These are phyloP conservation scores for Hortiboletus rubellus DNA, from an alignment of 1,284 basidiomycete species.

Conservation along the genomic window DNA sequence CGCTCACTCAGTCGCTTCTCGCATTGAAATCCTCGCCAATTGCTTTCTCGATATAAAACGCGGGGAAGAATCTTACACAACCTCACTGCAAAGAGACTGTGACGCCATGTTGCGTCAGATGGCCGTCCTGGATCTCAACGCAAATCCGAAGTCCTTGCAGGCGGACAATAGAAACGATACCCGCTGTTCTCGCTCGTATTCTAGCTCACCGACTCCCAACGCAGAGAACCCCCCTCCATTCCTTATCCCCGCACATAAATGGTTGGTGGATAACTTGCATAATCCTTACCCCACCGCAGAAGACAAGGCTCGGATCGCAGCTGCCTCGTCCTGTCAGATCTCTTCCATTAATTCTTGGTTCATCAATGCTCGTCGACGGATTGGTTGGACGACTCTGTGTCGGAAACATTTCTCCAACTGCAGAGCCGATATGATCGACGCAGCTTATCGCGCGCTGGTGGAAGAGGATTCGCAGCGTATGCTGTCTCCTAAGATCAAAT, in stretches of 20 bases:
- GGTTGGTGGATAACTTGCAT: conserved; percentile 48
- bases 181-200: background rate
- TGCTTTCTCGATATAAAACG: conserved; percentile 10
- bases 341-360: conserved; percentile 50
- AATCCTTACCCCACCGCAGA: conserved; percentile 51
- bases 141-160: background rate
- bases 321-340: conserved; percentile 1
- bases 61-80: background rate
- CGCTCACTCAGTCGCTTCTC: conserved; percentile 5
- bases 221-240: background rate
- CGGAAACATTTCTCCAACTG: conserved; percentile 41
- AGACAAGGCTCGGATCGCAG: conserved; percentile 19
- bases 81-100: background rate
- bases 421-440: conserved; percentile 40
- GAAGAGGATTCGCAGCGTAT: conserved; percentile 28
- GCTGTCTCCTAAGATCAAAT: conserved; percentile 28
- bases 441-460: conserved; percentile 42
- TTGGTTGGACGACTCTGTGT: conserved; percentile 51
- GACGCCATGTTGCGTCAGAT: conserved; percentile 14
- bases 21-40: conserved; percentile 4
- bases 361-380: conserved; percentile 45
- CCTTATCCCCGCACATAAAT: background rate
- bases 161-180: background rate
- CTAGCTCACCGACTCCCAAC: background rate
- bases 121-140: background rate